Evolutionary conservation across 345 rosid species (phyloP), one percentile per base, ranked within the genome.

Genomic region (Mallotus nudiflorus): DNA sequence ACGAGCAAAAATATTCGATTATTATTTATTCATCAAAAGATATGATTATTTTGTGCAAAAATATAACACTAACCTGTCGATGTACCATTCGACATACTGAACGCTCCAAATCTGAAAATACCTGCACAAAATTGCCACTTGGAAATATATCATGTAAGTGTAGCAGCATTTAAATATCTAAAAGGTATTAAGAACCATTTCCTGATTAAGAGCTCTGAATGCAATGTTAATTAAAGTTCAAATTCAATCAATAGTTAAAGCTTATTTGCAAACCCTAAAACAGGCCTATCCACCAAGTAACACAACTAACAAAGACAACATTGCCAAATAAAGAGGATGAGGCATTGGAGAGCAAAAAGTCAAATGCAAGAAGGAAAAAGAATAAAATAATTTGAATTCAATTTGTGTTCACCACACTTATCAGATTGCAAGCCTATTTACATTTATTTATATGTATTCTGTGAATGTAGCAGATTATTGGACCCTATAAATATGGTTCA

Each of bases 61-160:
- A 25, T 19, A 60, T 49, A 66, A 69, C 24, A 80, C 90, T 60
- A 65, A 96, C 98, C 96, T 92, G 98, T 56, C 84, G 81, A 79
- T 96, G 97, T 67, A 91, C 87, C 97, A 96, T 96, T 60, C 99
- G 92, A 81, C 98, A 96, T 14, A 83, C 88, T 35, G 98, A 96
- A 45, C 96, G 98, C 73, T 96, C 97, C 80, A 96, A 71, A 85
- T 96, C 97, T 19, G 97, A 96, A 59, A 96, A 79, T 51, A 92
- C 98, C 99, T 95, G 87, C 75, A 84, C 50, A 72, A n/a, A 24
- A 69, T 35, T 66, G 67, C 65, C 57, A 19, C 49, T 45, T 45
- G 13, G 53, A 19, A 56, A 62, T 39, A 73, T 9, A 22, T 27
- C 35, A 5, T 20, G 57, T 35, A 52, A 56, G 45, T n/a, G 22